Percentiles rank a stretch among this genome's conserved stretches.
Conservation (phyloP, 2,329 filamentous ascomycete genomes). For the Botrytis deweyae region DNA sequence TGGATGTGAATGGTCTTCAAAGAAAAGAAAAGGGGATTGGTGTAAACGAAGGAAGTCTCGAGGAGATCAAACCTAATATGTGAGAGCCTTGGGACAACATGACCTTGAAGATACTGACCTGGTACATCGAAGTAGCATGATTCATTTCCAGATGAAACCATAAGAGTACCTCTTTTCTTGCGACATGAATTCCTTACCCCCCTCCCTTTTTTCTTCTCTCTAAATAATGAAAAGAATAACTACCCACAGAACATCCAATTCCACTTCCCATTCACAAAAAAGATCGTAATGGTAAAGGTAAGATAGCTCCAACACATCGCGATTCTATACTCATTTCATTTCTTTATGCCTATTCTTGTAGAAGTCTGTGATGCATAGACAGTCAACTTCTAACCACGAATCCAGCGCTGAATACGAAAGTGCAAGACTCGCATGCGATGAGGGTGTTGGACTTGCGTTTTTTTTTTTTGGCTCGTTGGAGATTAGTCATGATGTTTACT, state of each 20-base stretch:
- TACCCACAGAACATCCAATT: neutral
- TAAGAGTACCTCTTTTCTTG: neutral
- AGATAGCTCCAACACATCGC: neutral
- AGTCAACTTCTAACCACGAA: neutral
- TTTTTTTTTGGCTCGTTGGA: neutral
- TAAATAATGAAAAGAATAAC: too few relatives aligned
- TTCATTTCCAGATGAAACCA: neutral
- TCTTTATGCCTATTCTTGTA: neutral
- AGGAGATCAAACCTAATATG: neutral
- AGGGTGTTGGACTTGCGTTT: neutral
- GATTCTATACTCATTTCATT: neutral
- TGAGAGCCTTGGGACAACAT: neutral
- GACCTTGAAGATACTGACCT: too few relatives aligned
- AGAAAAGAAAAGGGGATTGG: neutral
- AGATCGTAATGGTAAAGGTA: neutral
- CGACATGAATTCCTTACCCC: neutral
- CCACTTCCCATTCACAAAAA: neutral
- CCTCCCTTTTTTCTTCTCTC: neutral
- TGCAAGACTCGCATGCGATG: neutral
- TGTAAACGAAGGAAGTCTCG: neutral
- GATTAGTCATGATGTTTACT: rapidly evolving
- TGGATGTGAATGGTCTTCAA: neutral
- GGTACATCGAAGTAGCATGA: neutral
- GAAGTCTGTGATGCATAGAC: neutral
- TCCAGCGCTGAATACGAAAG: neutral